These are phyloP conservation scores for Pyrenochaeta sp. DNA, from an alignment of 2,329 filamentous ascomycete genomes.

Conservation along the genomic window DNA sequence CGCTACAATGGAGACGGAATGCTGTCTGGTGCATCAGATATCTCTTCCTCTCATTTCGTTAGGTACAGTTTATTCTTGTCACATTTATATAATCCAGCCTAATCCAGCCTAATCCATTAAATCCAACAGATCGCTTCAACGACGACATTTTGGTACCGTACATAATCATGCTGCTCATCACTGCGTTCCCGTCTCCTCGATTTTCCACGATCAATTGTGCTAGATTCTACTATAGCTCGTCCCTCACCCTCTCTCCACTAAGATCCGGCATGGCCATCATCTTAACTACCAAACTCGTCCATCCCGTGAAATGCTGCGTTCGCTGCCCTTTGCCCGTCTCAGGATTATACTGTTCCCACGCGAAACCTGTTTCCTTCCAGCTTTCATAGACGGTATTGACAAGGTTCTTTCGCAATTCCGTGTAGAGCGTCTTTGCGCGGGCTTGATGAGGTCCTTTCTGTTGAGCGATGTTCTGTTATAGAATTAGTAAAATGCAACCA, in stretches of 20 bases:
- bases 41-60: too few species aligned
- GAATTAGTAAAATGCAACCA: conserved; percentile 11
- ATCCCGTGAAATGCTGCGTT: conserved; percentile 97
- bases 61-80: too few species aligned
- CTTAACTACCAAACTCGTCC: conserved; percentile 98
- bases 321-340: conserved; percentile 93
- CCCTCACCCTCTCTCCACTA: conserved; percentile 31
- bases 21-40: too few species aligned
- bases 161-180: not conserved
- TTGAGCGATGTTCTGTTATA: conserved; percentile 69
- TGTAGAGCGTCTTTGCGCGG: conserved; percentile 78
- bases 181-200: not conserved
- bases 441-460: conserved; percentile 70
- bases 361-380: conserved; percentile 93
- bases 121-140: too few species aligned
- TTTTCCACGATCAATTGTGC: not conserved
- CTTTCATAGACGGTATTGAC: conserved; percentile 87
- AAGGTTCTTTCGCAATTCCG: conserved; percentile 78
- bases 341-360: conserved; percentile 98
- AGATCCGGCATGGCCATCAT: conserved; percentile 94
- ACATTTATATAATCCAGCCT: too few species aligned
- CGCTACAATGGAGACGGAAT: not conserved
- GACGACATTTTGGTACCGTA: too few species aligned
- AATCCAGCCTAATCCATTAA: too few species aligned
- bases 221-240: conserved; percentile 38